These are phyloP conservation scores for Umbilicaria muhlenbergii DNA, from an alignment of 495 filamentous ascomycete species.

Conservation along the genomic window DNA sequence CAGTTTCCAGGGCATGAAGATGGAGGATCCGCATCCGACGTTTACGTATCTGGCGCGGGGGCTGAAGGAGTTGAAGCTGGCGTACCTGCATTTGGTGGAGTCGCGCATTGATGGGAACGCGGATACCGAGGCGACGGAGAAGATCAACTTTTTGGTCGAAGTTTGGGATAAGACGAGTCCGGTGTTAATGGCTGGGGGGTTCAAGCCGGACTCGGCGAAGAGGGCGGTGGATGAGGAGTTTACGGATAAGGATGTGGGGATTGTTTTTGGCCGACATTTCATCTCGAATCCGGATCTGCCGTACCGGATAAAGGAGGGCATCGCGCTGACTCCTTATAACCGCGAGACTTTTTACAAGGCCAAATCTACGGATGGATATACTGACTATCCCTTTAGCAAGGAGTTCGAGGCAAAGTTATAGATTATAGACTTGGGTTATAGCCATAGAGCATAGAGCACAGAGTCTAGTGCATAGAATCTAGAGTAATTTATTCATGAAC, in stretches of 20 bases:
- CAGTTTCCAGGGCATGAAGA: conserved; percentile 52
- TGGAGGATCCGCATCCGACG: conserved; percentile 46
- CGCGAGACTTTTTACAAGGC: conserved; percentile 42
- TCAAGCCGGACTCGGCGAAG: conserved; percentile 28
- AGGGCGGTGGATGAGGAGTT: conserved; percentile 38
- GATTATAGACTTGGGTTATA: too few species aligned
- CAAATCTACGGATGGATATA: conserved; percentile 37
- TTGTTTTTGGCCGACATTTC: conserved; percentile 27
- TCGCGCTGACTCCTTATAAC: conserved; percentile 40
- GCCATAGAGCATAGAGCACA: too few species aligned
- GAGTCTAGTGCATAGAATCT: too few species aligned
- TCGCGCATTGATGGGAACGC: conserved; percentile 30
- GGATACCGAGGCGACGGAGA: conserved; percentile 26
- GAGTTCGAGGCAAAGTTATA: conserved; percentile 18
- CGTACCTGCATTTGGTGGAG: conserved; percentile 53
- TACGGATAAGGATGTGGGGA: conserved; percentile 31
- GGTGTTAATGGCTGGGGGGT: conserved; percentile 49
- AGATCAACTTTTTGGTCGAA: conserved; percentile 36
- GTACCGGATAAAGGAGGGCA: conserved; percentile 40
- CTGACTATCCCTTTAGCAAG: conserved; percentile 46
- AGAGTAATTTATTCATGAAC: too few species aligned
- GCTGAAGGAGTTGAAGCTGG: conserved; percentile 38
- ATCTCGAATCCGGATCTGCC: conserved; percentile 59
- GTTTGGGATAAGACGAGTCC: conserved; percentile 31
- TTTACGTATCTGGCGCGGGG: conserved; percentile 41